Conservation (phyloP, 2,329 filamentous ascomycete genomes). For the Hypoxylon sp. region DNA sequence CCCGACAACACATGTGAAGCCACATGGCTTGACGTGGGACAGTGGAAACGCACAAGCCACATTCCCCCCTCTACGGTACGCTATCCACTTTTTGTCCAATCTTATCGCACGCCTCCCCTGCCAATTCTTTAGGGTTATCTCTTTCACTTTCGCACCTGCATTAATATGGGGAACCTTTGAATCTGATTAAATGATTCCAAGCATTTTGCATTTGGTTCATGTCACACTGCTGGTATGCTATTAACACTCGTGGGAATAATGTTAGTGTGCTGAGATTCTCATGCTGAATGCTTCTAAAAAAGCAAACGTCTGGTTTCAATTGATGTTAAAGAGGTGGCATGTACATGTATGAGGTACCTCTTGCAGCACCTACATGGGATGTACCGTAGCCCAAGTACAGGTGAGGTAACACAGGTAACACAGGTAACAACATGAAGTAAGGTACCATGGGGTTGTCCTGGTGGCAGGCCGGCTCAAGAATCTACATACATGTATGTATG, state of each 20-base stretch:
- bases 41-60: slow-evolving; percentile 27
- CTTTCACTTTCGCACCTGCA: neutral
- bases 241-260: neutral
- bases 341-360: neutral
- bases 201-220: too few species aligned
- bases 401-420: neutral
- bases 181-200: neutral
- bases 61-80: slow-evolving; percentile 13
- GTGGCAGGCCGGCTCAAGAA: too few species aligned
- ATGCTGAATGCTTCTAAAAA: too few species aligned
- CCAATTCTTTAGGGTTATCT: neutral
- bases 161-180: neutral
- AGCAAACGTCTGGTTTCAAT: too few species aligned
- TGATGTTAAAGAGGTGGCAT: too few species aligned
- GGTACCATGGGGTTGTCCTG: slow-evolving; percentile 21
- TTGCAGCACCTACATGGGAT: neutral
- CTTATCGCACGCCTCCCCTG: neutral
- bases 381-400: too few species aligned
- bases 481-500: too few species aligned
- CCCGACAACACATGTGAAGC: slow-evolving; percentile 40
- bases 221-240: too few species aligned
- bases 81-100: neutral
- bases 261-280: neutral
- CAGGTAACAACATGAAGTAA: neutral
- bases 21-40: slow-evolving; percentile 34